Evolutionary conservation across 1,284 basidiomycete species (phyloP).

Genomic region (Puccinia brachypodii): DNA sequence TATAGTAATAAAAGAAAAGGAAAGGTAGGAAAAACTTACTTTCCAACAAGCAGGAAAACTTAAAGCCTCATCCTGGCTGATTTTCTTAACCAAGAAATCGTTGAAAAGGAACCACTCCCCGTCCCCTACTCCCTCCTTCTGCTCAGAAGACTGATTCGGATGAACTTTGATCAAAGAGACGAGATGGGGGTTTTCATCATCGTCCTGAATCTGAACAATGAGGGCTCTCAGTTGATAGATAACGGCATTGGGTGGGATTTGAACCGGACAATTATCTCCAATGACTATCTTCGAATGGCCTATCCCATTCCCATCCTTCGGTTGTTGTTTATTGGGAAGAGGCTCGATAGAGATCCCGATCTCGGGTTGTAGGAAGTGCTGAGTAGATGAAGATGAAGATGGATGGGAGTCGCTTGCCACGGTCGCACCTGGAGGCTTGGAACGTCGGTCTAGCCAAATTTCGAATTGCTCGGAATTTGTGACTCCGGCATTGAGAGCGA

Average conservation of each 20-base stretch:
- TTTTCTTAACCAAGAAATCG: conserved; percentile 85
- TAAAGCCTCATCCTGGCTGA: conserved; percentile 80
- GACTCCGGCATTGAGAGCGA: conserved; percentile 82
- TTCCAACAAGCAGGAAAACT: conserved; percentile 90
- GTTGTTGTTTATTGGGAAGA: conserved; percentile 4
- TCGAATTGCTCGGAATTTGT: conserved; percentile 72
- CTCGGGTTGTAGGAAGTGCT: conserved; percentile 50
- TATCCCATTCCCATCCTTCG: too few relatives aligned
- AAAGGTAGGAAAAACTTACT: conserved; percentile 59
- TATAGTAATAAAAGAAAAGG: background rate
- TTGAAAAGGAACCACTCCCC: conserved; percentile 91
- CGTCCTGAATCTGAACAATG: conserved; percentile 77
- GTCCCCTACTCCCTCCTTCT: conserved; percentile 50
- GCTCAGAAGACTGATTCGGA: background rate
- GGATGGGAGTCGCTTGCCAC: conserved; percentile 51
- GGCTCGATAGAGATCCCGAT: conserved; percentile 60
- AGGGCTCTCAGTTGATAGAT: conserved; percentile 74
- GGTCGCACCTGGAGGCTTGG: conserved; percentile 51
- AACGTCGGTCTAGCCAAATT: conserved; percentile 70
- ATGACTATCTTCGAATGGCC: conserved; percentile 41
- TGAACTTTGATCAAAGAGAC: conserved; percentile 71
- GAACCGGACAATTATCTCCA: conserved; percentile 60
- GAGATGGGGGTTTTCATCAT: conserved; percentile 76
- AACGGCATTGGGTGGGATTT: conserved; percentile 64
- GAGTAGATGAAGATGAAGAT: conserved; percentile 60